Base-by-base conservation (phyloP, 306 rosid species). In the Cicer pinnatifidum region DNA sequence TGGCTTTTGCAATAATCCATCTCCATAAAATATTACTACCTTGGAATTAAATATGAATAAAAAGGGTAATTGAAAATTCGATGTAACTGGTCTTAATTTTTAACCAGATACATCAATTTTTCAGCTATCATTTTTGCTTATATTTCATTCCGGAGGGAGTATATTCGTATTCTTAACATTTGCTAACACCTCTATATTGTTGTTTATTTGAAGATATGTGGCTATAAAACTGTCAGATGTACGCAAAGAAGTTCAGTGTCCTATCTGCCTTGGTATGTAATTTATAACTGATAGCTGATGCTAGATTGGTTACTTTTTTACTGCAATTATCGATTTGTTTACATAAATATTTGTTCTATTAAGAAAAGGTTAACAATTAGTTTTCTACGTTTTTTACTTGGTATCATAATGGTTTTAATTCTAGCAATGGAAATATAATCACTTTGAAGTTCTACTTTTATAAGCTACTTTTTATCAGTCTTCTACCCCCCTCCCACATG, bases 211-310 rank as follows among this genome's bases (percentile, higher is more conserved):
- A 89, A 92, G 98, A 51, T 85, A 50, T 65, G 73, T 90, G 40
- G 40, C 51, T 43, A 77, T 92, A 74, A 84, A 82, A 40, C 73
- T 90, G 84, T 73, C 93, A 78, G 92, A 85, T n/a, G 68, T 90
- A 15, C 89, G 91, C 62, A 87, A 81, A 77, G 90, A 87, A 77
- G 89, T 92, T 17, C 91, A 87, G 46, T 92, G 98, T 52, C 96
- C 97, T 10, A 90, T 90, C 87, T 92, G 98, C 77, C 82, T 90
- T 70, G 97, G 98, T 90, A 82, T 78, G 82, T 54, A 51, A 28
- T 65, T 57, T 58, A 40, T 53, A 69, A 38, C 47, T 40, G 23
- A 47, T 52, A 63, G 37, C 41, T 37, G 19, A 56, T 73, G 38
- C 51, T 79, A 13, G 60, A 65, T 64, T 71, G 57, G 45, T 12